Conservation (phyloP, 2,329 filamentous ascomycete species). For the Fusarium praegraminearum region DNA sequence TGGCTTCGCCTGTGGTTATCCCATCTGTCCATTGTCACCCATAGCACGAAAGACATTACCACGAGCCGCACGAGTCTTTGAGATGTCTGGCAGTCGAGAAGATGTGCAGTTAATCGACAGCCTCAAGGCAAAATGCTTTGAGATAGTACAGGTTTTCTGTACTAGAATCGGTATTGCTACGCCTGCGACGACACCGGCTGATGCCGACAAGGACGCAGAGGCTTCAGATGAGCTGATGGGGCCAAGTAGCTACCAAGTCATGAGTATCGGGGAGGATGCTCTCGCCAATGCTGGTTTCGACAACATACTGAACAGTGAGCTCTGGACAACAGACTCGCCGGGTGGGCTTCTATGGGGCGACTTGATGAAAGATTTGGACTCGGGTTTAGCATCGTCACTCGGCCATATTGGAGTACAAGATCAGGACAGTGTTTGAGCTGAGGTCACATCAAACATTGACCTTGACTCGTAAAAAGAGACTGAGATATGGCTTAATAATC, state of each 20-base stretch:
- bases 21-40: conserved; percentile 44
- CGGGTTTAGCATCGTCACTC: conserved; percentile 44
- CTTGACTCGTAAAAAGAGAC: not conserved
- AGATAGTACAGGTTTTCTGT: conserved; percentile 39
- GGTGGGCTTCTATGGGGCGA: conserved; percentile 42
- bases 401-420: conserved; percentile 39
- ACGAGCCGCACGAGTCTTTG: conserved; percentile 33
- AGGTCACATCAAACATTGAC: too few species aligned
- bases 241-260: conserved; percentile 15
- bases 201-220: not conserved
- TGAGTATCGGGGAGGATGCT: conserved; percentile 31
- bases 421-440: not conserved
- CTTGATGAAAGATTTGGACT: conserved; percentile 40
- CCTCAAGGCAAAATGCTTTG: conserved; percentile 29
- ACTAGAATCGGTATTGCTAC: conserved; percentile 38
- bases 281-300: conserved; percentile 7
- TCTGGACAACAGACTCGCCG: conserved; percentile 34
- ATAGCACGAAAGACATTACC: conserved; percentile 31
- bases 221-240: not conserved
- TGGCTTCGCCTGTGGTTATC: conserved; percentile 45
- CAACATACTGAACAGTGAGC: conserved; percentile 5
- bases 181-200: conserved; percentile 15
- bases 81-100: conserved; percentile 6
- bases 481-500: not conserved
- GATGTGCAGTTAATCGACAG: conserved; percentile 16